Evolutionary conservation across 2,329 filamentous ascomycete genomes (phyloP), one percentile per base, ranked within the genome.

Genomic region (Nothopassalora personata): DNA sequence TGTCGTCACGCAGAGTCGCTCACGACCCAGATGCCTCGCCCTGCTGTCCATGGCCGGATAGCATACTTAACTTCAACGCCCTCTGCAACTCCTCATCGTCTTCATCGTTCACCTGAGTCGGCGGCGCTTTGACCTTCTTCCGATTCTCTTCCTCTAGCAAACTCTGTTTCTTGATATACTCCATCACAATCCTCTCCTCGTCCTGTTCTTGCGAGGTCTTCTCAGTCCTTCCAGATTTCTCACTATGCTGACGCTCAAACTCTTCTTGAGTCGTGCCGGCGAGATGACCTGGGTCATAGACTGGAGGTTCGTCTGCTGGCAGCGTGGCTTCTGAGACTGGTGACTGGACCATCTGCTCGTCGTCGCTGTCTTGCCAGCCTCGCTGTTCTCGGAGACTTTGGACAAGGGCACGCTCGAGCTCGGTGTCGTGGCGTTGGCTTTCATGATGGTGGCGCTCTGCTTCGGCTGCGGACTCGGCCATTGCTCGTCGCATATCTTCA

Each of bases 131-230:
- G 18, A 67, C 72, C 1, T 70, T 74, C 62, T 74, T 77, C 70
- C 68, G 64, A 64, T 78, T 74, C 70, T 86, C 79, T 64, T 86
- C 86, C 73, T 93, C 89, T 0, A 83, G 80, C 46, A 90, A 70
- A 71, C 87, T 91, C 76, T 91, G 87, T 76, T 86, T 88, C 79
- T 87, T 89, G 45, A 91, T 81, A 72, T 90, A 91, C 67, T 91
- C 87, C 70, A 92, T 72, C 8, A 91, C 83, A 59, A 88, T 84
- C 57, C 90, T 83, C 70, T 92, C 88, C 68, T 91, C 88, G 72
- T 28, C 82, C 79, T 54, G 71, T 71, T 73, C 71, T 67, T 70
- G 71, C 66, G 65, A 60, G 5, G 57, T 64, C 60, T 64, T 68
- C 66, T 70, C 68, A 33, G 58, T 31, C 28, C 58, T 18, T 27